Evolutionary conservation across 345 rosid species (phyloP), one percentile per base, ranked within the genome.

Genomic region (Barbarea vulgaris): DNA sequence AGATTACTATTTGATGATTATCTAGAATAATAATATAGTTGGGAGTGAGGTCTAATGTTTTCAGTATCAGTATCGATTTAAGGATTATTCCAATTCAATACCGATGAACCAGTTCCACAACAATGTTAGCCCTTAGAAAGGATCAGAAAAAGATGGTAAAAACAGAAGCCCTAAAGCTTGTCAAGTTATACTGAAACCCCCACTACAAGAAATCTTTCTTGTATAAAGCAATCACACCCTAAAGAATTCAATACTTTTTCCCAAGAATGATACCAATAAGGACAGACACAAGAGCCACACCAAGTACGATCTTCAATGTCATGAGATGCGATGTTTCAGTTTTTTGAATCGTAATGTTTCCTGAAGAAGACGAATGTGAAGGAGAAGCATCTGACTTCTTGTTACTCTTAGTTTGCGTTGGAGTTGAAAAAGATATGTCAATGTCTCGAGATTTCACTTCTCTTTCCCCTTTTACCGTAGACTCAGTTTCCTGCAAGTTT

Each of bases 371-470:
- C 21, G 85, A 28, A 48, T 46, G 72, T 11, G 82, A 67, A 48
- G 83, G 28, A 21, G 83, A 57, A 17, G 76, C 80, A 62, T 88
- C 93, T 12, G 64, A 63, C 83, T 82, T 86, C 39, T 84, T 87
- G 86, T 80, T 93, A 74, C 86, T 85, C 82, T 83, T 93, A 74
- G 85, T 75, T 75, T 87, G 87, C 9, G 77, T 44, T 9, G 89
- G 87, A 69, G 88, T 71, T 1, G 93, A 54, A 55, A 82, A 12
- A 2, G 78, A 34, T 25, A 72, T 75, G 63, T 87, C 92, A 12
- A 81, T 75, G 55, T 90, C 99, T 81, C 93, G 78, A 42, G 97
- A 83, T 79, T 85, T 91, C 30, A 87, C 87, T 82, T 86, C 93
- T 42, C 64, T 53, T 47, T 80, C 82, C 4, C 69, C 83, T 67